Evolutionary conservation across 169 alveolate genomes (phyloP).

Genomic region (Perkinsus olseni): DNA sequence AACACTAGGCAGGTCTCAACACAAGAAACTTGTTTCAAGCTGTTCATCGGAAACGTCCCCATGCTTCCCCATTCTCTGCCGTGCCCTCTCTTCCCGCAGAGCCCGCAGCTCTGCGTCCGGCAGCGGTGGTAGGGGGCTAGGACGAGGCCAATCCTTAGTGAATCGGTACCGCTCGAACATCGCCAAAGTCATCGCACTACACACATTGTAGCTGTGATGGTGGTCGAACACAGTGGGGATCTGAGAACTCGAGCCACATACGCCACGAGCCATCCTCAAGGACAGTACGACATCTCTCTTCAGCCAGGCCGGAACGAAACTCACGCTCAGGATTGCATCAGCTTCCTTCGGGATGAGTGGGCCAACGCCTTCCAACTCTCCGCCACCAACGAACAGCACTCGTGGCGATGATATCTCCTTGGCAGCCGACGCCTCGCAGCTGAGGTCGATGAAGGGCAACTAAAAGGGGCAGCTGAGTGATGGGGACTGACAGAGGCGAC

Average conservation of each 20-base stretch:
- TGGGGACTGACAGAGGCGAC: not conserved
- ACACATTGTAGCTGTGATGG: not conserved
- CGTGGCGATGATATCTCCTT: not conserved
- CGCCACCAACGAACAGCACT: not conserved
- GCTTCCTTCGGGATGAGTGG: not conserved
- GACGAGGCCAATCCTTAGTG: too few species aligned
- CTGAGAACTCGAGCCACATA: not conserved
- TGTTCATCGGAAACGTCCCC: too few species aligned
- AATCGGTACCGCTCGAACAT: not conserved
- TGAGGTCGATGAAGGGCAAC: not conserved
- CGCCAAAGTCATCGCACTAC: not conserved
- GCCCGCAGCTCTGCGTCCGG: too few species aligned
- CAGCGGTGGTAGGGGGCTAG: too few species aligned
- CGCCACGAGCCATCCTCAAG: not conserved
- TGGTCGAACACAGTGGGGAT: not conserved
- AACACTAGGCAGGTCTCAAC: too few species aligned
- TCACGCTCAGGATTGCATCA: not conserved
- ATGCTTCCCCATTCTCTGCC: too few species aligned
- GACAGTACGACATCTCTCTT: too few species aligned
- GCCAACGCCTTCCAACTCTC: not conserved
- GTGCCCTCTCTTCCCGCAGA: too few species aligned
- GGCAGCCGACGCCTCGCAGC: not conserved
- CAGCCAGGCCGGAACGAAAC: too few species aligned
- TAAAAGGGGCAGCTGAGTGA: not conserved
- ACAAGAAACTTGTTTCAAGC: too few species aligned